phyloP scores from a whole-genome alignment of 345 rosid genomes.

The Eucalyptus pauciflora region DNA sequence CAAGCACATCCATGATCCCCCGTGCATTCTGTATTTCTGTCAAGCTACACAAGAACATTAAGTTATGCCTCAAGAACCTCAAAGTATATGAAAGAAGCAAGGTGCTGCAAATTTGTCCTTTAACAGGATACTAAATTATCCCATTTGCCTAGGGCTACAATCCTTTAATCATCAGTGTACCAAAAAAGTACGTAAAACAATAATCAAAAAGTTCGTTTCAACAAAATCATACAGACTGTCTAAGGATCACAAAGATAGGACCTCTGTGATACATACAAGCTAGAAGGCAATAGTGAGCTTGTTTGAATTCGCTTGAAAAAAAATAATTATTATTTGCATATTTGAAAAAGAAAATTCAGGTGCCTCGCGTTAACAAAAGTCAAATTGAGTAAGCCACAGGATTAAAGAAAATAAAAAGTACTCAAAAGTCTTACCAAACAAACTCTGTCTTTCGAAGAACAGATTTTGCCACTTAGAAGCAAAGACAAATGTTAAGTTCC shows the following conservation, averaged over 20 bases:
- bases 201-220: neutral
- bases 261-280: neutral
- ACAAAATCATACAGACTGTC: neutral
- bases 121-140: neutral
- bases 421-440: neutral
- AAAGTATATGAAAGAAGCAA: neutral
- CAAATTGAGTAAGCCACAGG: neutral
- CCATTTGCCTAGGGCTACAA: neutral
- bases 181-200: neutral
- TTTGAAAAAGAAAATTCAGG: neutral
- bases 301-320: neutral
- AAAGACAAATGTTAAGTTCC: neutral
- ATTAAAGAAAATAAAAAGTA: neutral
- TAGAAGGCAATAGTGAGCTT: neutral
- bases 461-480: neutral
- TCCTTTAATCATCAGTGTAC: neutral
- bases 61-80: neutral
- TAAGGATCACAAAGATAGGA: neutral
- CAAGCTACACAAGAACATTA: conserved; percentile 46
- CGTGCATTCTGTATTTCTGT: conserved; percentile 97
- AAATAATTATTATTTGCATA: neutral
- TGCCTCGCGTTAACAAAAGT: neutral
- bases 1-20: conserved; percentile 92
- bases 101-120: neutral
- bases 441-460: neutral